A percentile compares a stretch with the other conserved stretches of the same genome.
Conservation (phyloP, 192 early-diverging fungal species). For the Coemansia sp. region DNA sequence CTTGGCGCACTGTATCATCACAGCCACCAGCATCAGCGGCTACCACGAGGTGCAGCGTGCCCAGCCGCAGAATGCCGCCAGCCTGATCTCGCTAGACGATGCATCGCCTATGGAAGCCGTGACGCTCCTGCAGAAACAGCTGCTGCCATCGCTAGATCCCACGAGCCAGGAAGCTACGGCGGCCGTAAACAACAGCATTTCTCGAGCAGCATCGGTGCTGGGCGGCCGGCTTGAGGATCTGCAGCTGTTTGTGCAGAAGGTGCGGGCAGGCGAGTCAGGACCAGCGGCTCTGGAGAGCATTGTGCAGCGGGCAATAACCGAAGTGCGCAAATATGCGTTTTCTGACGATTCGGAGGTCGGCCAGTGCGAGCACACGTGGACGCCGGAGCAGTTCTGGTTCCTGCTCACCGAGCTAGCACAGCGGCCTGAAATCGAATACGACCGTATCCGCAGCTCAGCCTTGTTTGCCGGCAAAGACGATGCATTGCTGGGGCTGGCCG, state of each 20-base stretch:
- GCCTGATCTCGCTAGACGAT: slow-evolving; percentile 42
- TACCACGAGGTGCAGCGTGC: slow-evolving; percentile 62
- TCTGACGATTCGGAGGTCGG: slow-evolving; percentile 55
- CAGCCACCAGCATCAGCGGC: slow-evolving; percentile 68
- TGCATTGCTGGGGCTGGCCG: slow-evolving; percentile 82
- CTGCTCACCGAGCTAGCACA: slow-evolving; percentile 70
- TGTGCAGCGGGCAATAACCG: slow-evolving; percentile 71
- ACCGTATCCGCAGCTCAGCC: slow-evolving; percentile 74
- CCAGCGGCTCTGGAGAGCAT: slow-evolving; percentile 82
- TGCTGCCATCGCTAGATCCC: slow-evolving; percentile 9
- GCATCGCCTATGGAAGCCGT: slow-evolving; percentile 39
- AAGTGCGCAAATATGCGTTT: slow-evolving; percentile 86
- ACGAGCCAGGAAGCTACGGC: slow-evolving; percentile 11
- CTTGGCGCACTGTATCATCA: slow-evolving; percentile 88
- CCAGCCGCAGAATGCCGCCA: slow-evolving; percentile 39
- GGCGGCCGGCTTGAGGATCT: slow-evolving; percentile 93
- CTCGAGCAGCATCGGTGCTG: slow-evolving; percentile 60
- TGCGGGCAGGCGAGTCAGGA: slow-evolving; percentile 62
- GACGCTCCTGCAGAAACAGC: slow-evolving; percentile 43
- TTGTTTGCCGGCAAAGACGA: slow-evolving; percentile 84
- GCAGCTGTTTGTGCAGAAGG: slow-evolving; percentile 84
- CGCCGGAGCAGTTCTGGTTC: slow-evolving; percentile 87
- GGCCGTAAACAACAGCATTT: slow-evolving; percentile 22
- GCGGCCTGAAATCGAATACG: slow-evolving; percentile 68
- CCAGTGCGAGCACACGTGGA: slow-evolving; percentile 64